phyloP scores from a whole-genome alignment of 805 yeast species.

The Hanseniaspora lachancei region DNA sequence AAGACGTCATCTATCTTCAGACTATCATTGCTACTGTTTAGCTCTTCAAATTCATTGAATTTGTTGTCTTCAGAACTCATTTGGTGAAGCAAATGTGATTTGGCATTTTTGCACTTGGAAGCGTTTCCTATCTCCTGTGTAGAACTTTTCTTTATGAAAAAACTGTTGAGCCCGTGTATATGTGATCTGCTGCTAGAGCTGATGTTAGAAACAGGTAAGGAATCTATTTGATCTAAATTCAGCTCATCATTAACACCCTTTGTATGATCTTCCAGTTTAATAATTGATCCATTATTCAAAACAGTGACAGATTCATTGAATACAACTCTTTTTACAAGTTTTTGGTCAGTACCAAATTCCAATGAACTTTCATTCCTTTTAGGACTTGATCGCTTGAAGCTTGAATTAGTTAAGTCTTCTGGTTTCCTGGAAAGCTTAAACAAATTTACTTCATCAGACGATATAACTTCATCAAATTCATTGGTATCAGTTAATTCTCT shows the following conservation, averaged over 20 bases:
- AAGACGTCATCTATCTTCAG: neutral
- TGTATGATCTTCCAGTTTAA: neutral
- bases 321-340: conserved; percentile 3
- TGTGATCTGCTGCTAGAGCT: conserved; percentile 16
- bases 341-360: neutral
- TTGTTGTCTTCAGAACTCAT: conserved; percentile 18
- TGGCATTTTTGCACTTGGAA: conserved; percentile 19
- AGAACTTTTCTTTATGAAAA: conserved; percentile 17
- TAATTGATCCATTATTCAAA: conserved; percentile 1
- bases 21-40: neutral
- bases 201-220: conserved; percentile 14
- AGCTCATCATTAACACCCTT: neutral
- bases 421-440: conserved; percentile 7
- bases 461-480: conserved; percentile 25
- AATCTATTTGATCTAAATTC: neutral
- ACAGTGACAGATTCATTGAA: conserved; percentile 10
- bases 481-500: conserved; percentile 28
- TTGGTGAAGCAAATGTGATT: conserved; percentile 20
- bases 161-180: neutral
- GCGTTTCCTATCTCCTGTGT: conserved; percentile 17
- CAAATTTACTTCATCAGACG: conserved; percentile 22
- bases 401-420: neutral
- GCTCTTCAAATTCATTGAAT: conserved; percentile 13
- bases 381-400: neutral
- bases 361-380: neutral